Evolutionary conservation across 306 rosid species (phyloP).

Genomic region (Psophocarpus tetragonolobus): DNA sequence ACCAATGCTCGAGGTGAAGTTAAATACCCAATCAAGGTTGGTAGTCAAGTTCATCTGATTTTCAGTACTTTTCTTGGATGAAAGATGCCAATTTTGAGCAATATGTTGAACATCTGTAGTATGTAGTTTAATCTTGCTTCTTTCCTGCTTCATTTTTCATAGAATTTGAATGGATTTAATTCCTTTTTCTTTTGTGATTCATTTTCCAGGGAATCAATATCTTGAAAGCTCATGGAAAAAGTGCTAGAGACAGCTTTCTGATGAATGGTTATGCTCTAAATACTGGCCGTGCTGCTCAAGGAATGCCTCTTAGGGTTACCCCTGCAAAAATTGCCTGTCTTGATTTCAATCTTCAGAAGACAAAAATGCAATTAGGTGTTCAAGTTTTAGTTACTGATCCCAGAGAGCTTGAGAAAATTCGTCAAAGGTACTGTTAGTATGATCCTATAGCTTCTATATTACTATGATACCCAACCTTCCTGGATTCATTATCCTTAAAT

Average conservation of each 20-base stretch:
- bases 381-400: slow-evolving; percentile 93
- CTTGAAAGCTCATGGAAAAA: slow-evolving; percentile 97
- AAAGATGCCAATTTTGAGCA: slow-evolving; percentile 20
- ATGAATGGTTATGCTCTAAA: slow-evolving; percentile 94
- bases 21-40: slow-evolving; percentile 93
- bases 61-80: not conserved
- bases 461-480: slow-evolving; percentile 11
- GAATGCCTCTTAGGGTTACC: slow-evolving; percentile 91
- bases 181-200: not conserved
- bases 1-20: slow-evolving; percentile 91
- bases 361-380: slow-evolving; percentile 98
- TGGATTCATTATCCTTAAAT: not conserved
- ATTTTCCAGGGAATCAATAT: slow-evolving; percentile 77
- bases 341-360: slow-evolving; percentile 97
- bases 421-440: slow-evolving; percentile 66
- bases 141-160: not conserved
- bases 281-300: slow-evolving; percentile 97
- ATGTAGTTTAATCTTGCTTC: not conserved
- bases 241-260: slow-evolving; percentile 89
- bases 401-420: slow-evolving; percentile 95
- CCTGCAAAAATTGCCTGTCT: slow-evolving; percentile 97
- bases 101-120: slow-evolving; percentile 16
- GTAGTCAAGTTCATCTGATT: slow-evolving; percentile 31
- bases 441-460: not conserved
- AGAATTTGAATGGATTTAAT: slow-evolving; percentile 9